Percentiles rank a stretch among this genome's conserved stretches.
Evolutionary conservation across 495 filamentous ascomycete species (phyloP).

Genomic region (Trichodelitschia bisporula): DNA sequence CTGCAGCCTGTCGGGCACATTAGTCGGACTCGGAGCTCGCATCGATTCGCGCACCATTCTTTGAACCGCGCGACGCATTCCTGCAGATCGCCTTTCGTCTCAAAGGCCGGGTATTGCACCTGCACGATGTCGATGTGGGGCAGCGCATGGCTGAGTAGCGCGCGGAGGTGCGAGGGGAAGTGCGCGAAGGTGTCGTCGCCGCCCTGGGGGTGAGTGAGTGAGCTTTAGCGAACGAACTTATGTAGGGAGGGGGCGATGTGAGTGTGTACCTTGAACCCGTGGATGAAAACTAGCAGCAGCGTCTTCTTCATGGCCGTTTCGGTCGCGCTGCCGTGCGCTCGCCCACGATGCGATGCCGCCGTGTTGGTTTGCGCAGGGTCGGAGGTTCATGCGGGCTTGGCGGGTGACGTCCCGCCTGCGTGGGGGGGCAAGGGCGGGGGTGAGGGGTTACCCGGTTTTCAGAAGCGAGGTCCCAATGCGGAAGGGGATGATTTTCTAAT

Average conservation of each 20-base stretch:
- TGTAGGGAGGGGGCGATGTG: not conserved
- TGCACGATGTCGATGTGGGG: conserved; percentile 47
- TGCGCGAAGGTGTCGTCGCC: conserved; percentile 66
- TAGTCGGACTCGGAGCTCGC: not conserved
- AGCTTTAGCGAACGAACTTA: not conserved
- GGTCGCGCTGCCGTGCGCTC: no score
- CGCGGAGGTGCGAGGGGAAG: conserved; percentile 52
- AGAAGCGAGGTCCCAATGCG: no score
- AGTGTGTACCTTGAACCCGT: conserved; percentile 77
- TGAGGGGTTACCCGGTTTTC: no score
- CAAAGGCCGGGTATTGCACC: conserved; percentile 69
- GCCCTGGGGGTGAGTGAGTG: conserved; percentile 29
- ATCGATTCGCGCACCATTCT: conserved; percentile 40
- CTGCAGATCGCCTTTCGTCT: conserved; percentile 68
- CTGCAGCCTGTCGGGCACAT: conserved; percentile 35
- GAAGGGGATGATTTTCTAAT: no score
- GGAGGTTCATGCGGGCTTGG: no score
- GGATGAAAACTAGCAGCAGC: conserved; percentile 75
- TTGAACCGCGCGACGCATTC: conserved; percentile 60
- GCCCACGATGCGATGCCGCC: no score
- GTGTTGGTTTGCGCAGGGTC: no score
- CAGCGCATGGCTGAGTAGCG: conserved; percentile 40
- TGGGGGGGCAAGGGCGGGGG: no score
- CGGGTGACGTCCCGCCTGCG: no score
- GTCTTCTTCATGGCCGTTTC: conserved; percentile 95